Base-by-base conservation (phyloP, 768 basidiomycete species). In the Suillus hirtellus region DNA sequence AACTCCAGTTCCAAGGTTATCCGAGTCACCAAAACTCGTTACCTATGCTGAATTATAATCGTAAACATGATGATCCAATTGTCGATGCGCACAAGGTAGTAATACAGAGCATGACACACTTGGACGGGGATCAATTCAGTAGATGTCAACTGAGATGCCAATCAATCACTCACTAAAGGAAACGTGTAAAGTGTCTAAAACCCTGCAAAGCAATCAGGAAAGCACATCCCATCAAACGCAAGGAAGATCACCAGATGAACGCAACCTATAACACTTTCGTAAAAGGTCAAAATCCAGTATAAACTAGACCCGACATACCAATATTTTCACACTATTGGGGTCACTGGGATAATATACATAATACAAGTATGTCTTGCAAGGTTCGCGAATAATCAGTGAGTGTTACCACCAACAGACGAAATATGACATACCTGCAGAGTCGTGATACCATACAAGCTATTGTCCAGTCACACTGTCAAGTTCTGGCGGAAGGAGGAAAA, bases 21-120 rank as follows among this genome's bases (percentile, higher is more conserved):
- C n/a, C 4, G 74, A 72, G 63, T 80, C 76, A 40, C 69, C 69
- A 61, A 75, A 81, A 65, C 77, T 80, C 43, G 74, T 73, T 24
- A 81, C 75, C 81, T 82, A 44, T 27, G 24, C 27, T 17, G 27
- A 24, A 7, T 61, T 12, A 46, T 35, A 35, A 37, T 37, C 52
- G 15, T 53, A 15, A 52, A 59, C 38, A 50, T n/a, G 11, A 46
- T 44, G 17, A 21, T 24, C 6, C 21, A 21, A 17, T 55, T 31
- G 14, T 37, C 35, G 9, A 27, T 8, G 44, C 75, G 42, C 66
- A 83, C 81, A 44, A 81, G 70, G 65, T 82, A 81, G 65, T 76
- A 70, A 65, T 82, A 80, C 60, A 81, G 75, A 1, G 76, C 66
- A 67, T 63, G 66, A 53, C 53, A 62, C 65, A 67, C 66, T 67